Evolutionary conservation across 2,329 filamentous ascomycete species (phyloP).

Genomic region (Scedosporium boydii): DNA sequence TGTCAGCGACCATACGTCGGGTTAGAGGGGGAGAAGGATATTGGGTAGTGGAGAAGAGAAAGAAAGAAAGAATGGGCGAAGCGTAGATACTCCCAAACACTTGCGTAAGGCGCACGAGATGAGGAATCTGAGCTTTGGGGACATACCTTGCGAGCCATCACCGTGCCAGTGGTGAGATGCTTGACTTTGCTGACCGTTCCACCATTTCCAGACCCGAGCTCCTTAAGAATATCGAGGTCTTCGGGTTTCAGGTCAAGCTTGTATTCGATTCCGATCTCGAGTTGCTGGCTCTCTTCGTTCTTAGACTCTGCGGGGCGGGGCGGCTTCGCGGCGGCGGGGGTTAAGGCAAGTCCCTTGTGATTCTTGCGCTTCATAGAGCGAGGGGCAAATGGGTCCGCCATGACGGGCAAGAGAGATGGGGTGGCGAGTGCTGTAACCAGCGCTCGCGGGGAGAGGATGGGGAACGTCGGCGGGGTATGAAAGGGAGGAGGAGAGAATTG

Average conservation of each 20-base stretch:
- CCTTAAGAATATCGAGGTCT: slow-evolving; percentile 86
- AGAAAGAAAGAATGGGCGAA: too few species aligned
- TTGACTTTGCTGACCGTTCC: slow-evolving; percentile 97
- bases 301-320: slow-evolving; percentile 65
- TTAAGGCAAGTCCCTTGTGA: slow-evolving; percentile 88
- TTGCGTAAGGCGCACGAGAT: too few species aligned
- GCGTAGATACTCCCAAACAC: too few species aligned
- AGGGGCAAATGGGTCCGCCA: slow-evolving; percentile 55
- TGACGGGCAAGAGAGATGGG: slow-evolving; percentile 21
- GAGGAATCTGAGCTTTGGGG: too few species aligned
- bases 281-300: slow-evolving; percentile 46
- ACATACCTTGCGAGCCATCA: slow-evolving; percentile 92
- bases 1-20: background rate
- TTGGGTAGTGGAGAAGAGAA: too few species aligned
- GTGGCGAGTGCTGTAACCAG: background rate
- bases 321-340: slow-evolving; percentile 63
- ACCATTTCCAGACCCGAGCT: slow-evolving; percentile 91
- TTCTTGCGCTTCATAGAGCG: slow-evolving; percentile 98
- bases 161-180: slow-evolving; percentile 86
- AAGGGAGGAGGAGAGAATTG: too few species aligned
- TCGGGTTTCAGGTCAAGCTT: slow-evolving; percentile 85
- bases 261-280: slow-evolving; percentile 97
- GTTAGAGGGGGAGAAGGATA: background rate
- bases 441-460: background rate
- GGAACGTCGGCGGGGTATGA: too few species aligned